Evolutionary conservation across 2,329 filamentous ascomycete genomes (phyloP), one percentile per base, ranked within the genome.

Genomic region (Epichloe brachyelytri): DNA sequence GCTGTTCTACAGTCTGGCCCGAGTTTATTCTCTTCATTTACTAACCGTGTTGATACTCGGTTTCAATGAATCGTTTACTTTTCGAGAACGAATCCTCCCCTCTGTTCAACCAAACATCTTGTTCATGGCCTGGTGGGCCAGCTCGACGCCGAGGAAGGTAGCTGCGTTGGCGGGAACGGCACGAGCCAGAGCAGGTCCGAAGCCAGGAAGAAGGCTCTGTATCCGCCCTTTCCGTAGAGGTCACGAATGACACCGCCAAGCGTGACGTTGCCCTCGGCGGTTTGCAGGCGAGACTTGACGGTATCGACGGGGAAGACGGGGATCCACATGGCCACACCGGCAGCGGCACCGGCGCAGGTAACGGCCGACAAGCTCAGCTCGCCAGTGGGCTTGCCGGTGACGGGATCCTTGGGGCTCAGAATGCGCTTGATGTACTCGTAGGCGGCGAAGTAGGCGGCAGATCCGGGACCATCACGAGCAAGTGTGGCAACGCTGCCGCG

Each of bases 281-380:
- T 95, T 76, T 98, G 93, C 65, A 98, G 72, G 38, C 90, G 77
- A 56, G 85, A 90, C 80, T 98, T 98, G 71, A 98, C 83, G 0
- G 93, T 98, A 64, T 98, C 93, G 57, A 98, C 79, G 20, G 93
- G 93, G 79, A 98, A 98, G 41, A 98, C 90, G 50, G 93, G 90
- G 59, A 96, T 93, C 93, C 93, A 98, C 93, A 98, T 98, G 56
- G 93, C 93, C 26, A 98, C 80, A 63, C 93, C 93, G 0, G 93
- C 93, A 4, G 84, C 86, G 56, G 87, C 93, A 60, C 93, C 93
- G 2, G 93, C 93, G 30, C 81, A 79, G 60, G 90, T 88, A 52
- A 98, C 79, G 11, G 93, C 93, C 2, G 80, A 72, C 56, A 98
- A 74, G 61, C 85, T 91, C 52, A 97, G 71, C 60, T 93, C 75